phyloP scores from a whole-genome alignment of 495 filamentous ascomycete genomes.

The Hamigera avellanea region DNA sequence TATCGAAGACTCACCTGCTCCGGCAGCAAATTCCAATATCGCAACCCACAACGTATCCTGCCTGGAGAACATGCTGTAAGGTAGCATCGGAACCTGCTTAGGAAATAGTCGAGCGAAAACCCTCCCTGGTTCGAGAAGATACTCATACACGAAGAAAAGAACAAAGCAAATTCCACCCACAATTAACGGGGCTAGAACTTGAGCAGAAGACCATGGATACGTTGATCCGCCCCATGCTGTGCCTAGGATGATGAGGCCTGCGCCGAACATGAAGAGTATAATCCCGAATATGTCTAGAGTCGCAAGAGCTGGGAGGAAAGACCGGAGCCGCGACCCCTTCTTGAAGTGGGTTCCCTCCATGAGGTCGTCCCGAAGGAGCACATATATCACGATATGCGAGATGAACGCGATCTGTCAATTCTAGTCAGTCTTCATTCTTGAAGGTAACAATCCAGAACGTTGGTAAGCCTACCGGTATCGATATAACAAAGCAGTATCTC shows the following conservation, averaged over 20 bases:
- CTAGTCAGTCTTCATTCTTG: no score
- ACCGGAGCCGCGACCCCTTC: constrained; percentile 9
- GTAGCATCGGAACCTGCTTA: constrained; percentile 43
- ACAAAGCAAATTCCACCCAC: constrained; percentile 34
- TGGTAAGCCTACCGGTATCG: constrained; percentile 33
- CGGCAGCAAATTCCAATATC: constrained; percentile 41
- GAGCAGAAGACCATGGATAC: constrained; percentile 39
- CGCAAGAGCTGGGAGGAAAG: constrained; percentile 23
- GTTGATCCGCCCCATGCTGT: constrained; percentile 47
- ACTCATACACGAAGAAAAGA: constrained; percentile 42
- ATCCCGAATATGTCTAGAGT: constrained; percentile 45
- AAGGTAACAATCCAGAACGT: neutral
- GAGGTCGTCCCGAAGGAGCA: constrained; percentile 24
- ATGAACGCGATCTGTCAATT: constrained; percentile 15
- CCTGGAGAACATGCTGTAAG: constrained; percentile 35
- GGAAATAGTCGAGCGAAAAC: constrained; percentile 31
- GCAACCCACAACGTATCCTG: constrained; percentile 41
- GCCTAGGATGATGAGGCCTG: constrained; percentile 45
- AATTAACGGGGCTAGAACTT: constrained; percentile 41
- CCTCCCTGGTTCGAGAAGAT: constrained; percentile 37
- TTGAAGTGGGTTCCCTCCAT: constrained; percentile 14
- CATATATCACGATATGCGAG: constrained; percentile 15
- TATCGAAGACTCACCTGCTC: constrained; percentile 33
- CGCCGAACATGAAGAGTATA: constrained; percentile 45
- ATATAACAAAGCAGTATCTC: constrained; percentile 50